A percentile compares a stretch with the other conserved stretches of the same genome.
Evolutionary conservation across 306 rosid genomes (phyloP).

Genomic region (Arachis hypogaea): DNA sequence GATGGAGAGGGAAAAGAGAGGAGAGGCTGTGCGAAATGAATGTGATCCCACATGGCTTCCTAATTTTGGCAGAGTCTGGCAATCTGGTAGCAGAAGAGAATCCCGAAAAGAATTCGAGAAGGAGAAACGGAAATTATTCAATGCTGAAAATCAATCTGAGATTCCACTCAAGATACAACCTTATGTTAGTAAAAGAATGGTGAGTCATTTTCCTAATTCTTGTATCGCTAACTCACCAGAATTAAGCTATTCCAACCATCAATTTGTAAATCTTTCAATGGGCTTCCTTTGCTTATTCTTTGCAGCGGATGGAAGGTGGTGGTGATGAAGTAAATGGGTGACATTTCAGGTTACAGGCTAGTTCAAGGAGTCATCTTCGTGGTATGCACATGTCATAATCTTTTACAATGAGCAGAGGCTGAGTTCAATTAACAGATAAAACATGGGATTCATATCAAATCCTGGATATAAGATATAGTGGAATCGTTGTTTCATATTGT

Average conservation of each 20-base stretch:
- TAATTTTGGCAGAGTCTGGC: slow-evolving; percentile 97
- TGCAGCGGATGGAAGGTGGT: slow-evolving; percentile 59
- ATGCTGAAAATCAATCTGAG: slow-evolving; percentile 59
- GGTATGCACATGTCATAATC: neutral
- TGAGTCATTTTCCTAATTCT: slow-evolving; percentile 46
- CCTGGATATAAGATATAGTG: neutral
- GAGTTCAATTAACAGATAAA: slow-evolving; percentile 22
- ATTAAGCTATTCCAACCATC: slow-evolving; percentile 5
- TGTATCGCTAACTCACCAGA: neutral
- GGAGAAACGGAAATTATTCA: slow-evolving; percentile 63
- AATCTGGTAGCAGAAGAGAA: slow-evolving; percentile 92
- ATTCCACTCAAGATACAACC: slow-evolving; percentile 68
- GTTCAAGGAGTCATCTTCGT: slow-evolving; percentile 25
- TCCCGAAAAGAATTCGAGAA: slow-evolving; percentile 83
- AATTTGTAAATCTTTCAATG: slow-evolving; percentile 22
- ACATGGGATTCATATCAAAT: slow-evolving; percentile 25
- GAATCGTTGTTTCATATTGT: slow-evolving; percentile 12
- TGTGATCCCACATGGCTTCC: slow-evolving; percentile 87
- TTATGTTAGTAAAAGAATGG: slow-evolving; percentile 89
- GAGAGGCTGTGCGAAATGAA: slow-evolving; percentile 61
- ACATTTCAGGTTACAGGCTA: slow-evolving; percentile 30
- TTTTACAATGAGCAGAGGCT: slow-evolving; percentile 13
- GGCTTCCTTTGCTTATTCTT: slow-evolving; percentile 30
- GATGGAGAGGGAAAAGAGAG: slow-evolving; percentile 90
- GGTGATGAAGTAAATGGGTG: slow-evolving; percentile 29